These are phyloP conservation scores for Spergularia bocconei DNA, from an alignment of 148 eudicot species.

Conservation along the genomic window DNA sequence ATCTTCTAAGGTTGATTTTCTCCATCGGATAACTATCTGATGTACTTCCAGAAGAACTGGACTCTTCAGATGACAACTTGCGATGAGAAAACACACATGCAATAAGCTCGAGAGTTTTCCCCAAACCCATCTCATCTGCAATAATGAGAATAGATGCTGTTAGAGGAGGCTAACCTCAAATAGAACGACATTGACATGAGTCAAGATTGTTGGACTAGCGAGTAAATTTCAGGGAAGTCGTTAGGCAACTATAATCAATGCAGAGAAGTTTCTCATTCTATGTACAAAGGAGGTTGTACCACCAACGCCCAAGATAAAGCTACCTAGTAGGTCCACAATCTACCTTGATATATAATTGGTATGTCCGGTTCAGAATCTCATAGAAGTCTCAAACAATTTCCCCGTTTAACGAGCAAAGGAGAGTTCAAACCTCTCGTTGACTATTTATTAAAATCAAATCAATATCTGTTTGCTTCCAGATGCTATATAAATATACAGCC, in stretches of 20 bases:
- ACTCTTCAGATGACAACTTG: conserved; percentile 51
- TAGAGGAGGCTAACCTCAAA: conserved; percentile 11
- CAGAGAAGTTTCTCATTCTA: neutral
- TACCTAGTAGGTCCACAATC: neutral
- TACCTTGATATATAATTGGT: neutral
- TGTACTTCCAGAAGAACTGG: conserved; percentile 26
- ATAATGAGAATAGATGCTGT: conserved; percentile 21
- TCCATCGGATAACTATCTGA: conserved; percentile 31
- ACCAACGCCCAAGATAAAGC: neutral
- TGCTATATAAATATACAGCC: neutral
- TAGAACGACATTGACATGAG: neutral
- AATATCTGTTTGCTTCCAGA: neutral
- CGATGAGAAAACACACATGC: conserved; percentile 81
- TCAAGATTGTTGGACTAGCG: neutral
- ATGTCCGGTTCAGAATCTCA: neutral
- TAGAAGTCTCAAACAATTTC: neutral
- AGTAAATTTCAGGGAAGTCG: neutral
- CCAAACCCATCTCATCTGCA: conserved; percentile 98
- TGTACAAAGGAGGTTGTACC: neutral
- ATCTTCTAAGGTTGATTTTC: conserved; percentile 48
- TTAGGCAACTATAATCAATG: neutral
- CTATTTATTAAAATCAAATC: neutral
- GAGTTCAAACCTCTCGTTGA: neutral
- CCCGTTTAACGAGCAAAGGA: neutral
- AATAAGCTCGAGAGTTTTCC: conserved; percentile 95